phyloP scores from a whole-genome alignment of 2,329 filamentous ascomycete genomes.

The Colletotrichum sp. region DNA sequence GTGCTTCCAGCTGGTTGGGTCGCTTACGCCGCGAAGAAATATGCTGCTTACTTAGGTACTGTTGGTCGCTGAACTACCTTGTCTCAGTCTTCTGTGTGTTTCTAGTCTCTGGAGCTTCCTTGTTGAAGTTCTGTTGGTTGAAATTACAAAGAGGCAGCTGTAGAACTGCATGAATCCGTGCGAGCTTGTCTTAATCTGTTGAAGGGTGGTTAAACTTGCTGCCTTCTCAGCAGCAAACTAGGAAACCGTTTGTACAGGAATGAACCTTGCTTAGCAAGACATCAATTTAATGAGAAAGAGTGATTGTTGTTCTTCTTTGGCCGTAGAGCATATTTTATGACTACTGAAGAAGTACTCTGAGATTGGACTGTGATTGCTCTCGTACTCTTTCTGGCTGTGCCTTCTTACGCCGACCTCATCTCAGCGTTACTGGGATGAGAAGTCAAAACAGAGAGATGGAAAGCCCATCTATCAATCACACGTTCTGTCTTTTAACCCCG shows the following conservation, averaged over 20 bases:
- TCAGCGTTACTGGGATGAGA: background rate
- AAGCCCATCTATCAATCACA: background rate
- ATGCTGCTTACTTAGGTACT: background rate
- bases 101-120: background rate
- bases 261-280: background rate
- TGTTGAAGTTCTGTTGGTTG: background rate
- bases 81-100: background rate
- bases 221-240: background rate
- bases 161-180: background rate
- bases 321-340: background rate
- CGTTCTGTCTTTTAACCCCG: accelerated
- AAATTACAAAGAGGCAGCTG: background rate
- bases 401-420: background rate
- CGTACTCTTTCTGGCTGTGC: background rate
- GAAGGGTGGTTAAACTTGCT: background rate
- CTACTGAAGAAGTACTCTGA: background rate
- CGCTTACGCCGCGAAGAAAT: background rate
- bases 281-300: background rate
- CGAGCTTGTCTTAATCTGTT: background rate
- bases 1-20: background rate
- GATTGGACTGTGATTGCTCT: background rate
- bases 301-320: background rate
- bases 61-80: background rate
- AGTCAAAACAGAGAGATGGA: background rate
- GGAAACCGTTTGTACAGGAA: background rate